phyloP scores from a whole-genome alignment of 2,329 filamentous ascomycete genomes.

The Paecilomyces variotii region DNA sequence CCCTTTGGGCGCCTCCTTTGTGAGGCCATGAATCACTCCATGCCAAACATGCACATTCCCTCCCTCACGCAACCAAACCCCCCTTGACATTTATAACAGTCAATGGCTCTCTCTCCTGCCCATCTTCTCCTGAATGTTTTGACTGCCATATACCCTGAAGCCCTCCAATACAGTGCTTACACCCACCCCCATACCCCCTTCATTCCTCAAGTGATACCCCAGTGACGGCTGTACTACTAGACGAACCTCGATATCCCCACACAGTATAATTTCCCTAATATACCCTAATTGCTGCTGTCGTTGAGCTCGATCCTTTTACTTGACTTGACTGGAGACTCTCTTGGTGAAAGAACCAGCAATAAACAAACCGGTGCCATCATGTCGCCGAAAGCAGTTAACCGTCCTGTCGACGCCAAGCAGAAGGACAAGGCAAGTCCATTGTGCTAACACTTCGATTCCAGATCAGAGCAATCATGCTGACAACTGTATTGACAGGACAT shows the following conservation, averaged over 20 bases:
- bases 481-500: slow-evolving; percentile 49
- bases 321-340: background rate
- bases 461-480: slow-evolving; percentile 5
- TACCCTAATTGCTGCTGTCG: background rate
- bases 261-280: background rate
- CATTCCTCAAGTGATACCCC: slow-evolving; percentile 6
- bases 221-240: background rate
- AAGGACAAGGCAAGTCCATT: slow-evolving; percentile 56
- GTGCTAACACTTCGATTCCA: too few species aligned
- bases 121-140: background rate
- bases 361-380: slow-evolving; percentile 15
- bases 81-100: background rate
- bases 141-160: background rate
- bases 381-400: slow-evolving; percentile 51
- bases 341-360: background rate
- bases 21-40: background rate
- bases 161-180: background rate
- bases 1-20: background rate
- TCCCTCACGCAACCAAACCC: background rate
- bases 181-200: background rate
- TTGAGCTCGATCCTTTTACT: background rate
- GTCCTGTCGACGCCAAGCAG: slow-evolving; percentile 61
- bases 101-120: background rate
- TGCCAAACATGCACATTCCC: background rate
- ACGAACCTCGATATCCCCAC: background rate